Evolutionary conservation across 305 asterid species (phyloP).

Genomic region (Fraxinus paxiana): DNA sequence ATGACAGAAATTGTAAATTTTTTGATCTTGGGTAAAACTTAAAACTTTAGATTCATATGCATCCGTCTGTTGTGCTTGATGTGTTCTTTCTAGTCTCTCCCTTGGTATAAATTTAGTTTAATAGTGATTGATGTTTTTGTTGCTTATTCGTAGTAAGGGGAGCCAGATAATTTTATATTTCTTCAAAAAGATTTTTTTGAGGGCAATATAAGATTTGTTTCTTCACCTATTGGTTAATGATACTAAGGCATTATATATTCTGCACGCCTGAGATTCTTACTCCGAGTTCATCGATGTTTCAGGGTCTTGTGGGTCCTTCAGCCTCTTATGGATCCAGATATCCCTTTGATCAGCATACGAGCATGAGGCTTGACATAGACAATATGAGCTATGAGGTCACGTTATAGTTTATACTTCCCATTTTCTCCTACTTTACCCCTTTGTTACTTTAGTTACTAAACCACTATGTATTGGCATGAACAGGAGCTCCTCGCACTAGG

Average conservation of each 20-base stretch:
- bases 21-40: neutral
- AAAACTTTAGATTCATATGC: neutral
- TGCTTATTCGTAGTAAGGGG: neutral
- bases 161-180: neutral
- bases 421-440: neutral
- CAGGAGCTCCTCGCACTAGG: constrained; percentile 89
- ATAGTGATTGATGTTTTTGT: neutral
- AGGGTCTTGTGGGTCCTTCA: constrained; percentile 52
- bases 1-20: neutral
- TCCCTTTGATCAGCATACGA: constrained; percentile 62
- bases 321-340: constrained; percentile 53
- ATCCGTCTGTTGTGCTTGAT: neutral
- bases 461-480: constrained; percentile 20
- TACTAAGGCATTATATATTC: neutral
- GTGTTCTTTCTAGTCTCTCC: neutral
- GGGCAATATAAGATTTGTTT: neutral
- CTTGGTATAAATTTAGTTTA: neutral
- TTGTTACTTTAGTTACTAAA: constrained; percentile 9
- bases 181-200: neutral
- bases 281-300: constrained; percentile 23
- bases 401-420: neutral
- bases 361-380: constrained; percentile 80
- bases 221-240: neutral
- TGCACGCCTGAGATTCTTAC: constrained; percentile 1
- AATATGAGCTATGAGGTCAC: constrained; percentile 82